Evolutionary conservation across 2,329 filamentous ascomycete species (phyloP).

Genomic region (Mariannaea sp.): DNA sequence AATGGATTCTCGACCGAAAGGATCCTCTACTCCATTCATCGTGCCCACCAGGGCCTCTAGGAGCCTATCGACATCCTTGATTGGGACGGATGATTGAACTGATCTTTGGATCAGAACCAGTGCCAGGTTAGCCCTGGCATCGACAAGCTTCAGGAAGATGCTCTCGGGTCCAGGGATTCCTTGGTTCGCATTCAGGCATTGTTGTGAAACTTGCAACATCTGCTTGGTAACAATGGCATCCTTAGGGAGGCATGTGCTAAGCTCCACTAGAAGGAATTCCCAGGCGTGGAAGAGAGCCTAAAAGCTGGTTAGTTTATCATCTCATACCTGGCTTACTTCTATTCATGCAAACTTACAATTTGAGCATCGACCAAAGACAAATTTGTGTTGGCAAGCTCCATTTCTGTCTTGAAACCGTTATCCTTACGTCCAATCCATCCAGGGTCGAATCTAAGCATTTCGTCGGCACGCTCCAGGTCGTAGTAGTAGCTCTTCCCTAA

Average conservation of each 20-base stretch:
- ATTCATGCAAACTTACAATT: constrained; percentile 61
- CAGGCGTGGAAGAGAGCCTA: constrained; percentile 84
- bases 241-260: constrained; percentile 68
- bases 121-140: constrained; percentile 78
- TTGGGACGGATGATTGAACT: constrained; percentile 59
- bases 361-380: constrained; percentile 91
- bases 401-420: constrained; percentile 79
- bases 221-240: constrained; percentile 65
- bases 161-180: constrained; percentile 72
- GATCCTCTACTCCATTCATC: constrained; percentile 58
- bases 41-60: constrained; percentile 57
- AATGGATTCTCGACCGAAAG: constrained; percentile 57
- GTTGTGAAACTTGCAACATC: constrained; percentile 74
- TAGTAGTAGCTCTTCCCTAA: constrained; percentile 85
- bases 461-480: constrained; percentile 73
- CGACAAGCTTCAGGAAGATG: constrained; percentile 79
- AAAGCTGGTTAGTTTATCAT: constrained; percentile 24
- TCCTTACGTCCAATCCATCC: constrained; percentile 73
- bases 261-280: constrained; percentile 84
- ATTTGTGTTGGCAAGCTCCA: constrained; percentile 87
- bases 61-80: constrained; percentile 58
- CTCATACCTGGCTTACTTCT: constrained; percentile 39
- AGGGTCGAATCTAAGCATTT: constrained; percentile 76
- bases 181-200: constrained; percentile 80
- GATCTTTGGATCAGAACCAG: constrained; percentile 83